Evolutionary conservation across 306 rosid genomes (phyloP).

Genomic region (Trichosanthes cucumerina): DNA sequence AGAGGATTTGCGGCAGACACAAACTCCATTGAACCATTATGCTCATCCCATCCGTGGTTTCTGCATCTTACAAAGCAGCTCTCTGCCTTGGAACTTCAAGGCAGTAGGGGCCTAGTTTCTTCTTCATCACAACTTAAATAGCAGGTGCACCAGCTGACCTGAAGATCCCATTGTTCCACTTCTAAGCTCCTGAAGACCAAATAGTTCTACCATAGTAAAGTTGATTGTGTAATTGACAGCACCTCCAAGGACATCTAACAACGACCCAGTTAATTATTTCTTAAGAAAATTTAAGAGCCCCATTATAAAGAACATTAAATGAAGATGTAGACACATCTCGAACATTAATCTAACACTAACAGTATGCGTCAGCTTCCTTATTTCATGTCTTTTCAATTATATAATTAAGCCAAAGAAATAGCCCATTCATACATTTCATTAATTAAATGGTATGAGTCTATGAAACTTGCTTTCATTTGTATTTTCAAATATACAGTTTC

Average conservation of each 20-base stretch:
- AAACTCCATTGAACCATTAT: neutral
- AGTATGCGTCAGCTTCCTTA: neutral
- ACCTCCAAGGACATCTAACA: neutral
- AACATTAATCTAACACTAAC: neutral
- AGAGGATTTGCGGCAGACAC: neutral
- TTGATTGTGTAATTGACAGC: neutral
- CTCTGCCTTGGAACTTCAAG: neutral
- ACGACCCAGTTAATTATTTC: neutral
- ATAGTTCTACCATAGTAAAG: neutral
- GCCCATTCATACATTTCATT: neutral
- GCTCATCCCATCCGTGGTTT: neutral
- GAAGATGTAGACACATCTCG: neutral
- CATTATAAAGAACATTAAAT: neutral
- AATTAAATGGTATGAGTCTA: neutral
- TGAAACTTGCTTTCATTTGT: neutral
- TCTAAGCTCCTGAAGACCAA: constrained; percentile 27
- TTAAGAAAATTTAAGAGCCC: neutral
- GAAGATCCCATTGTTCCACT: constrained; percentile 10
- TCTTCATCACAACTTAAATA: neutral
- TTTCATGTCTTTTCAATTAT: neutral
- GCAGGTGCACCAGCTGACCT: neutral
- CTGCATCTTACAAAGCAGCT: neutral
- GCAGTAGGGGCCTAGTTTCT: neutral
- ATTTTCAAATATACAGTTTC: neutral
- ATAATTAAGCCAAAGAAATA: neutral